These are phyloP conservation scores for Arthrobotrys megalospora DNA, from an alignment of 2,329 filamentous ascomycete species.

Conservation along the genomic window DNA sequence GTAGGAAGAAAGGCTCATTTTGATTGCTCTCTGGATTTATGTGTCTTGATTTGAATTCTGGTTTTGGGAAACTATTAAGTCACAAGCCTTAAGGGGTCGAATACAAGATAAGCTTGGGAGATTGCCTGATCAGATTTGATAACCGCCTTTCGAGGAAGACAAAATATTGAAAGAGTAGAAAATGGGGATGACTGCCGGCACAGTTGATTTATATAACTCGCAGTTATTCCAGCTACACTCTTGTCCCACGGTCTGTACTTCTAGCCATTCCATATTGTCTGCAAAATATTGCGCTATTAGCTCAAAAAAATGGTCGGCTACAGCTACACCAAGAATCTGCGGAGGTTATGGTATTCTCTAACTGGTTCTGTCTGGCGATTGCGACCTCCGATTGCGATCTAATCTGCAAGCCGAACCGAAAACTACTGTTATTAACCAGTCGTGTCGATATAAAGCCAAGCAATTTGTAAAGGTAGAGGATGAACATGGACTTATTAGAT, in stretches of 20 bases:
- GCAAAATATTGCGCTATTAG: conserved; percentile 12
- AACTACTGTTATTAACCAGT: conserved; percentile 13
- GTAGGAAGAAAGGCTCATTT: conserved; percentile 39
- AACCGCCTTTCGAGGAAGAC: background rate
- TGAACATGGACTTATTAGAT: too few relatives aligned
- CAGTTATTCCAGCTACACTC: conserved; percentile 8
- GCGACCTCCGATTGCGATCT: conserved; percentile 31
- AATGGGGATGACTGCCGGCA: background rate
- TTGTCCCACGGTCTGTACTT: conserved; percentile 16
- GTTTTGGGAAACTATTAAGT: conserved; percentile 6
- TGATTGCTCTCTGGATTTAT: conserved; percentile 8
- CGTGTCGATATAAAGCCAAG: conserved; percentile 29
- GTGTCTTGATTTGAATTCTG: conserved; percentile 26
- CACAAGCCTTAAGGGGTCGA: background rate
- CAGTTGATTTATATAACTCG: conserved; percentile 33
- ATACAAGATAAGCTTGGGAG: background rate
- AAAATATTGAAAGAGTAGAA: conserved; percentile 24
- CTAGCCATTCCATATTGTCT: background rate
- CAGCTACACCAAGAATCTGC: conserved; percentile 27
- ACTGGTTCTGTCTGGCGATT: conserved; percentile 25
- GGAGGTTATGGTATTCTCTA: conserved; percentile 30
- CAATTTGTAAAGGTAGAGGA: too few relatives aligned
- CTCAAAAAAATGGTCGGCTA: conserved; percentile 13
- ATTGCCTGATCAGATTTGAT: conserved; percentile 19
- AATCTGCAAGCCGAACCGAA: conserved; percentile 35